Evolutionary conservation across 257 asterid genomes (phyloP).

Genomic region (Hygrophila difformis): DNA sequence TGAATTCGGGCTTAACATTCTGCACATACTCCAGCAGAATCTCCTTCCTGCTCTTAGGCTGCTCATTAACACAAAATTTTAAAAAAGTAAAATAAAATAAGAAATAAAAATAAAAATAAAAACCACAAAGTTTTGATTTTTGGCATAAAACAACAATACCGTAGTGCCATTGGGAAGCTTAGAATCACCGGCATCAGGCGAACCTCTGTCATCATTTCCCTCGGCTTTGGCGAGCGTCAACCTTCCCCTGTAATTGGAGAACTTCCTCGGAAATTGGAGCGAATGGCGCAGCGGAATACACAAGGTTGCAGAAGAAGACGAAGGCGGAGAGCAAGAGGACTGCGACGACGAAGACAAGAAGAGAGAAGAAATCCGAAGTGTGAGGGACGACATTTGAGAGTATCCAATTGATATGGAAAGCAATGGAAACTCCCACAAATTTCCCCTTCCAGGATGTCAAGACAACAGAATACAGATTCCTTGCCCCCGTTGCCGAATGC

Average conservation of each 20-base stretch:
- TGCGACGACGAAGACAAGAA: constrained; percentile 28
- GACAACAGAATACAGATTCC: too few species aligned
- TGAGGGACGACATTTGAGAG: constrained; percentile 71
- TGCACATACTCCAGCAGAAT: constrained; percentile 91
- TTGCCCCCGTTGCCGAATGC: too few species aligned
- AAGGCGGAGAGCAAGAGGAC: constrained; percentile 17
- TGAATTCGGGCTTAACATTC: constrained; percentile 92
- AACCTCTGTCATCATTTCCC: constrained; percentile 24
- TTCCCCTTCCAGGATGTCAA: too few species aligned
- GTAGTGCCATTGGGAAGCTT: constrained; percentile 55
- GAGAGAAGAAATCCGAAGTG: constrained; percentile 40
- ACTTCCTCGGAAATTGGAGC: constrained; percentile 28
- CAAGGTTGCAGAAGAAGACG: constrained; percentile 26
- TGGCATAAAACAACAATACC: too few species aligned
- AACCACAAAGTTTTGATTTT: too few species aligned
- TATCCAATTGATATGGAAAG: too few species aligned
- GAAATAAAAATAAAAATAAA: too few species aligned
- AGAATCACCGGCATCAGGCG: constrained; percentile 46
- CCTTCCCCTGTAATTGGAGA: constrained; percentile 28
- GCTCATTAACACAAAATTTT: constrained; percentile 4
- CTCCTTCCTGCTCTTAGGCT: constrained; percentile 83
- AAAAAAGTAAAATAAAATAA: too few species aligned
- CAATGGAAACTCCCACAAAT: too few species aligned
- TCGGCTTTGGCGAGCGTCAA: constrained; percentile 35
- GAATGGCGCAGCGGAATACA: constrained; percentile 23